phyloP scores from a whole-genome alignment of 148 eudicot species.

The Chenopodium berlandieri region DNA sequence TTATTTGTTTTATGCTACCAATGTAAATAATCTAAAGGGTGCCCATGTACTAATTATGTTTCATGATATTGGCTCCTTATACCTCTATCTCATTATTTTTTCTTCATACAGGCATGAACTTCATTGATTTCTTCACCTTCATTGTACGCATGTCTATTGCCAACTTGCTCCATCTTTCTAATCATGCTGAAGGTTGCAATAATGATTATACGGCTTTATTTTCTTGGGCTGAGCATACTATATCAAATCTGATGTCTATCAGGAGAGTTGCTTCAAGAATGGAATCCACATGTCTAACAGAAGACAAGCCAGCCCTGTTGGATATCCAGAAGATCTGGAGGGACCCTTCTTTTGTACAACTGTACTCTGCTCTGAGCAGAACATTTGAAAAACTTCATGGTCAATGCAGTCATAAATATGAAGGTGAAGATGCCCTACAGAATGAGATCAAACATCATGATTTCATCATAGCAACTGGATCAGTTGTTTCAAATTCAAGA shows the following conservation, averaged over 20 bases:
- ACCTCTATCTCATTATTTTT: neutral
- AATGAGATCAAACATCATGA: conserved; percentile 24
- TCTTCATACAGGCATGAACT: conserved; percentile 72
- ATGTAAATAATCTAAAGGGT: neutral
- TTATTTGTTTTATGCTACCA: neutral
- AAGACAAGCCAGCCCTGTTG: conserved; percentile 34
- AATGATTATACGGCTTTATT: conserved; percentile 26
- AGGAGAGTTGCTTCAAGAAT: conserved; percentile 46
- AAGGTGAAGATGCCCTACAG: conserved; percentile 9
- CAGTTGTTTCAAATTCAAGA: conserved; percentile 37
- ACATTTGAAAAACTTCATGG: conserved; percentile 48
- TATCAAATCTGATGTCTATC: conserved; percentile 52
- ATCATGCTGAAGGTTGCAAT: conserved; percentile 21
- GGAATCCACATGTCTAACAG: conserved; percentile 36
- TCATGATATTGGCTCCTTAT: neutral
- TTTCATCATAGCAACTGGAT: conserved; percentile 18
- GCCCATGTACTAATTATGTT: neutral
- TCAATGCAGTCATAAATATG: conserved; percentile 22
- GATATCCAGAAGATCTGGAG: conserved; percentile 33
- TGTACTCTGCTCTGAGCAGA: conserved; percentile 38
- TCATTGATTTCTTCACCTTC: conserved; percentile 82
- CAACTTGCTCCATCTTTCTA: conserved; percentile 54
- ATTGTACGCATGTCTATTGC: conserved; percentile 60
- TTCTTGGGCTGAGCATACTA: conserved; percentile 36
- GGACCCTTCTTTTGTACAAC: conserved; percentile 51